These are phyloP conservation scores for Trichophyton equinum DNA, from an alignment of 2,329 filamentous ascomycete species.

Conservation along the genomic window DNA sequence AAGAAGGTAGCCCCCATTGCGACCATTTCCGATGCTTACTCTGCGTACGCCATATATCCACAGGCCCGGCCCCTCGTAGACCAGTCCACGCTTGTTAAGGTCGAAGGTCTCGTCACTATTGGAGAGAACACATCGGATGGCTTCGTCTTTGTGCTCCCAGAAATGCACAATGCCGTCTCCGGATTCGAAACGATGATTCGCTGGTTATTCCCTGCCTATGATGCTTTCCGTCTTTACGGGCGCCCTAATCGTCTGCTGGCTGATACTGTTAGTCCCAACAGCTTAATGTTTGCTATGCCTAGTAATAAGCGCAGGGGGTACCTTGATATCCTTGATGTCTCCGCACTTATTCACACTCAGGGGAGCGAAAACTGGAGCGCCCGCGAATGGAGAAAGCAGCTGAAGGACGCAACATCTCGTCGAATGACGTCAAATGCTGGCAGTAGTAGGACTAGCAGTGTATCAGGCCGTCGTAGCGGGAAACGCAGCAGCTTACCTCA, in stretches of 20 bases:
- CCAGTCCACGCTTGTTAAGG: conserved; percentile 82
- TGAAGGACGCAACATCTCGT: conserved; percentile 72
- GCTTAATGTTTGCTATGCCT: conserved; percentile 97
- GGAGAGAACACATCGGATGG: conserved; percentile 59
- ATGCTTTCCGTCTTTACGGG: conserved; percentile 83
- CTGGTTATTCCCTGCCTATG: conserved; percentile 86
- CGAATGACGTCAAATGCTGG: conserved; percentile 15
- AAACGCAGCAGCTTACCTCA: conserved; percentile 27
- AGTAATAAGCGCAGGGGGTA: conserved; percentile 80
- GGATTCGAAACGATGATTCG: conserved; percentile 93
- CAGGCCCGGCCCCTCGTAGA: conserved; percentile 90
- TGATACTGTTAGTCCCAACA: conserved; percentile 72
- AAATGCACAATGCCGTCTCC: conserved; percentile 76
- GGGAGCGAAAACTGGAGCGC: conserved; percentile 71
- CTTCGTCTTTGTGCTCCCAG: conserved; percentile 96
- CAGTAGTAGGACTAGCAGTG: conserved; percentile 54
- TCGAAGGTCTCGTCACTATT: conserved; percentile 82
- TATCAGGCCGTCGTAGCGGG: conserved; percentile 38
- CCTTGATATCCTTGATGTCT: conserved; percentile 76
- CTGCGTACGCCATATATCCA: conserved; percentile 90
- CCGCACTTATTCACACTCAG: conserved; percentile 62
- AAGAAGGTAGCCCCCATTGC: conserved; percentile 88
- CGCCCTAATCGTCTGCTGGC: conserved; percentile 76
- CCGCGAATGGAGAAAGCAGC: conserved; percentile 72
- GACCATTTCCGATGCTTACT: conserved; percentile 78